Base-by-base conservation (phyloP, 2,329 filamentous ascomycete species). In the Cercospora sp. region DNA sequence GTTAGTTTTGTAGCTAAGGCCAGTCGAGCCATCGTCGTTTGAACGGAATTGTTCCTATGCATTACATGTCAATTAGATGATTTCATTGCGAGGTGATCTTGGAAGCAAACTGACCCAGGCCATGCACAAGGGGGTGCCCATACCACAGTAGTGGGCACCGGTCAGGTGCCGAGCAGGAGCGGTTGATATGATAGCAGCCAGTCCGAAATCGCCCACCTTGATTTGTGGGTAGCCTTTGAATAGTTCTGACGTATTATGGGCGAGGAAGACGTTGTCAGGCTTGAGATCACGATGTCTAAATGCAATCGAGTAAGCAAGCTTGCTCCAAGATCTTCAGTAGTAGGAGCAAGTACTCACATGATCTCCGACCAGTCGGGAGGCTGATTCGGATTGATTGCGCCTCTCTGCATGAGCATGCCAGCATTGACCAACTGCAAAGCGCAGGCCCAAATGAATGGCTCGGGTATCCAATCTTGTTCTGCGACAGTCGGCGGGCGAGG, bases 261-360 rank as follows among this genome's bases (percentile, higher is more conserved):
- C 94, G 71, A 99, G 96, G 80, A 99, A 99, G 30, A 99, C 90
- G 72, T 99, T 99, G 77, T 98, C 94, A 0, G 95, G 95, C 77
- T 99, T 99, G 26, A 99, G 84, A 78, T 99, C 95, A 7, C 95
- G 90, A 78, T 99, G 95, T 64, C 62, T 64, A 36, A 28, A 39
- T 3, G 13, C 18, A 31, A 6, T 57, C 28, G 26, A 23, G 62
- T 64, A 20, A 64, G 62, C 33, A 20, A 58, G 31, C 28, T 16
- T n/a, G 7, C 13, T 33, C n/a, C n/a, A 18, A 16, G 18, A 13
- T 8, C 18, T 39, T 9, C 5, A 10, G 30, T 12, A 18, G 8
- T 16, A 30, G 5, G 13, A n/a, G 12, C 20, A 16, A 58, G 26
- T 36, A 59, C 62, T 28, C 18, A 64, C 16, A 98, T 95, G 72